Conservation (phyloP, 306 rosid species). For the Calophaca sinica region DNA sequence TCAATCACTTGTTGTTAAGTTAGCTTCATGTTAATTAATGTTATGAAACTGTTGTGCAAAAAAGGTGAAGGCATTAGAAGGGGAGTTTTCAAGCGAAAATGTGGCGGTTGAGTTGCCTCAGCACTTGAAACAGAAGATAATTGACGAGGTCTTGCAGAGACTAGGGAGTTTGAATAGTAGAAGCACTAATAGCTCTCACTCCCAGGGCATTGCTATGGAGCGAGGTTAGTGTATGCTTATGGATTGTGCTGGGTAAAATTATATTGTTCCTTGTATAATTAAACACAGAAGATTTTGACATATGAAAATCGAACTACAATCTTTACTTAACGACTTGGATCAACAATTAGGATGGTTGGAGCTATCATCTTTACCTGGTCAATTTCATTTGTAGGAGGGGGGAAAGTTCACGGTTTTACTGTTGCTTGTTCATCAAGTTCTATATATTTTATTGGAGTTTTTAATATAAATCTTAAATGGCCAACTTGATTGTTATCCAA, state of each 20-base stretch:
- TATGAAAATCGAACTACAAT: not conserved
- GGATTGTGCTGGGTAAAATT: slow-evolving; percentile 1
- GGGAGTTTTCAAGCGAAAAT: slow-evolving; percentile 60
- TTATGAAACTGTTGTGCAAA: slow-evolving; percentile 35
- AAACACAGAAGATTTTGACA: not conserved
- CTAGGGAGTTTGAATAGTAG: slow-evolving; percentile 63
- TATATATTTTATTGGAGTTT: not conserved
- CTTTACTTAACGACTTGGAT: not conserved
- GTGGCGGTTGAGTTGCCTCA: slow-evolving; percentile 63
- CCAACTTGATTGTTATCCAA: slow-evolving; percentile 12
- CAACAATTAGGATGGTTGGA: slow-evolving; percentile 1
- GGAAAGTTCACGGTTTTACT: slow-evolving; percentile 1
- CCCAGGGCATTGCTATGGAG: slow-evolving; percentile 54
- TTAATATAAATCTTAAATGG: not conserved
- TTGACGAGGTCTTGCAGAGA: slow-evolving; percentile 69
- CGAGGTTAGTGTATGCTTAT: slow-evolving; percentile 63
- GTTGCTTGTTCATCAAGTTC: slow-evolving; percentile 13
- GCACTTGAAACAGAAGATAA: slow-evolving; percentile 72
- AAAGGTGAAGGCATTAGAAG: slow-evolving; percentile 73
- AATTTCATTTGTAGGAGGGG: slow-evolving; percentile 22
- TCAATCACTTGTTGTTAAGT: slow-evolving; percentile 28
- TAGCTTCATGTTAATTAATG: slow-evolving; percentile 35
- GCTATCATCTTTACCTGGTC: slow-evolving; percentile 26
- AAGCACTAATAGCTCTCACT: slow-evolving; percentile 39
- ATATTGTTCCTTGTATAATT: not conserved